A percentile compares a stretch with the other conserved stretches of the same genome.
These are phyloP conservation scores for Didymella segeticola DNA, from an alignment of 2,329 filamentous ascomycete species.

Conservation along the genomic window DNA sequence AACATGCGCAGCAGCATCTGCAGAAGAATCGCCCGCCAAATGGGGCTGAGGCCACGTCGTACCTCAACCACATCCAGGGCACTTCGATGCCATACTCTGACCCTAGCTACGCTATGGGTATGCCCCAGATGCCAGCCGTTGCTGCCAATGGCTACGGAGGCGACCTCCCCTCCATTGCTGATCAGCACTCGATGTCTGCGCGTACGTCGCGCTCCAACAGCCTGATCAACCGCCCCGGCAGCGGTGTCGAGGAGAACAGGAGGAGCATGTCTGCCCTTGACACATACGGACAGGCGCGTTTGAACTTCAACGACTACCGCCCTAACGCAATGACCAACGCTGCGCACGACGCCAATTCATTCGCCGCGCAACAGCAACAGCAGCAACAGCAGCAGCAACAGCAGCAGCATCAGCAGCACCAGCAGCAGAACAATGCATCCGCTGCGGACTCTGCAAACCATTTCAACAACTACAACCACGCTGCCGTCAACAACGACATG, in stretches of 20 bases:
- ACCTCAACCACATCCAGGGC: slow-evolving; percentile 43
- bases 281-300: slow-evolving; percentile 36
- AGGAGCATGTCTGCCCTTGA: slow-evolving; percentile 47
- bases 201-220: slow-evolving; percentile 58
- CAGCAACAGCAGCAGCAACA: slow-evolving; percentile 6
- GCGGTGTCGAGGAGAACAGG: slow-evolving; percentile 46
- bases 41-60: slow-evolving; percentile 45
- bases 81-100: slow-evolving; percentile 46
- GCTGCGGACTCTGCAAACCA: slow-evolving; percentile 33
- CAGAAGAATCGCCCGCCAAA: slow-evolving; percentile 65
- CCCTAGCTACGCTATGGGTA: slow-evolving; percentile 41
- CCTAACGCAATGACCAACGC: slow-evolving; percentile 39
- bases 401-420: slow-evolving; percentile 28
- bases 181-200: slow-evolving; percentile 54
- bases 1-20: slow-evolving; percentile 87
- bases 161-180: slow-evolving; percentile 48
- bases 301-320: slow-evolving; percentile 48
- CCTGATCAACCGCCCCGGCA: slow-evolving; percentile 52
- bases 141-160: slow-evolving; percentile 46
- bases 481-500: slow-evolving; percentile 41
- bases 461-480: slow-evolving; percentile 44
- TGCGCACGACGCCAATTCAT: slow-evolving; percentile 33
- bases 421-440: slow-evolving; percentile 29
- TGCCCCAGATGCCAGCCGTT: slow-evolving; percentile 45
- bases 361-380: slow-evolving; percentile 31